phyloP scores from a whole-genome alignment of 2,329 filamentous ascomycete species.

The Calonectria multiphialidica region DNA sequence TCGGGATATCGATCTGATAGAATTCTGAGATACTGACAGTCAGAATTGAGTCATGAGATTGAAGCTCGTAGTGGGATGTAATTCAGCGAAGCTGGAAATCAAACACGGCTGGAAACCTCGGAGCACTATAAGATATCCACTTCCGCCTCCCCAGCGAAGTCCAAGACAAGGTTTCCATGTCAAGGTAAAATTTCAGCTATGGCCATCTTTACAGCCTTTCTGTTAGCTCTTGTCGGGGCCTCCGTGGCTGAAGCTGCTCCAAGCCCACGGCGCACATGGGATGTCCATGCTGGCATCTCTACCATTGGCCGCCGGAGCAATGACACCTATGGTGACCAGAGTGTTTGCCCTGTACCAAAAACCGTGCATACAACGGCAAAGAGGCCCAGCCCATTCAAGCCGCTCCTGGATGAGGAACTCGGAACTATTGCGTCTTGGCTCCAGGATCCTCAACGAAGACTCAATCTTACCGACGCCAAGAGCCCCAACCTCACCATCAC shows the following conservation, averaged over 20 bases:
- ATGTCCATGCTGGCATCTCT: conserved; percentile 5
- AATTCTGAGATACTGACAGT: not conserved
- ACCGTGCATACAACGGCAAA: conserved; percentile 12
- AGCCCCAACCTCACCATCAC: conserved; percentile 14
- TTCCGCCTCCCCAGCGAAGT: not conserved
- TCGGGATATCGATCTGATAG: not conserved
- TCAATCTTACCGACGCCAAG: conserved; percentile 32
- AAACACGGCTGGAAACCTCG: not conserved
- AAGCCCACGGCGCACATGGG: conserved; percentile 4
- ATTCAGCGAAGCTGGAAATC: not conserved
- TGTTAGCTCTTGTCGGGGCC: not conserved
- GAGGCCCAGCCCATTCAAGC: conserved; percentile 15
- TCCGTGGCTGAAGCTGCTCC: not conserved
- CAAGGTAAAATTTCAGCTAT: not conserved
- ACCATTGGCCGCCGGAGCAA: conserved; percentile 8
- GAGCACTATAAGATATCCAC: not conserved
- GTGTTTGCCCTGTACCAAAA: conserved; percentile 2
- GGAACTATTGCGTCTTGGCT: conserved; percentile 7
- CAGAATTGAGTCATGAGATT: not conserved
- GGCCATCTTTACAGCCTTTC: not conserved
- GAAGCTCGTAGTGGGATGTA: not conserved
- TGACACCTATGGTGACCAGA: not conserved
- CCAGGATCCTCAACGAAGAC: conserved; percentile 11
- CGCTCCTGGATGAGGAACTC: conserved; percentile 8
- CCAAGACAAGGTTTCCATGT: not conserved